Evolutionary conservation across 108 stramenopile genomes (phyloP).

Genomic region (Thalassiosira profunda): DNA sequence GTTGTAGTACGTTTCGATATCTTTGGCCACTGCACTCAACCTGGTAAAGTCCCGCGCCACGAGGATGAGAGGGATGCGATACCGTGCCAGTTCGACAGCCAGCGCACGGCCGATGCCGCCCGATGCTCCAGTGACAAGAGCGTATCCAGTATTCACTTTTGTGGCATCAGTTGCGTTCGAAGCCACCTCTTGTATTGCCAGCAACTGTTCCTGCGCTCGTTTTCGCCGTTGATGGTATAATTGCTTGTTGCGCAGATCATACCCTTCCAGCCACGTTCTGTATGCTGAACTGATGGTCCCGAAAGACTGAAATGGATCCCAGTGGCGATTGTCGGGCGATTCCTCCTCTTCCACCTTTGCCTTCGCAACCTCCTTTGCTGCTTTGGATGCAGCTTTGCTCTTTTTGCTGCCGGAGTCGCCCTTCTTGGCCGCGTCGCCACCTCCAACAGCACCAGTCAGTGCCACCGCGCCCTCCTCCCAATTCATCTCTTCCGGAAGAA

Average conservation of each 20-base stretch:
- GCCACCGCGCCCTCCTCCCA: slow-evolving; percentile 20
- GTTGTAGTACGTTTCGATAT: slow-evolving; percentile 84
- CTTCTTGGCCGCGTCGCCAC: background rate
- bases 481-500: slow-evolving; percentile 65
- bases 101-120: slow-evolving; percentile 85
- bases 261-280: slow-evolving; percentile 37
- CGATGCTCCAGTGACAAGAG: slow-evolving; percentile 86
- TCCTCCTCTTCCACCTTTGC: background rate
- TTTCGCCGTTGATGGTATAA: slow-evolving; percentile 30
- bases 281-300: slow-evolving; percentile 41
- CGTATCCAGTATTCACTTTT: slow-evolving; percentile 55
- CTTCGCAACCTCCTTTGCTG: too few relatives aligned
- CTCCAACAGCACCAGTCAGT: background rate
- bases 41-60: slow-evolving; percentile 76
- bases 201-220: slow-evolving; percentile 46
- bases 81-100: slow-evolving; percentile 86
- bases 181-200: slow-evolving; percentile 43
- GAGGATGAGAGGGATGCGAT: slow-evolving; percentile 82
- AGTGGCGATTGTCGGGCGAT: slow-evolving; percentile 15
- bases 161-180: slow-evolving; percentile 4
- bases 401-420: too few relatives aligned
- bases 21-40: slow-evolving; percentile 65
- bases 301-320: slow-evolving; percentile 48
- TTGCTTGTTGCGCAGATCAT: slow-evolving; percentile 14
- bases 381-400: too few relatives aligned